These are phyloP conservation scores for Graphilbum fragrans DNA, from an alignment of 2,329 filamentous ascomycete genomes.

Conservation along the genomic window DNA sequence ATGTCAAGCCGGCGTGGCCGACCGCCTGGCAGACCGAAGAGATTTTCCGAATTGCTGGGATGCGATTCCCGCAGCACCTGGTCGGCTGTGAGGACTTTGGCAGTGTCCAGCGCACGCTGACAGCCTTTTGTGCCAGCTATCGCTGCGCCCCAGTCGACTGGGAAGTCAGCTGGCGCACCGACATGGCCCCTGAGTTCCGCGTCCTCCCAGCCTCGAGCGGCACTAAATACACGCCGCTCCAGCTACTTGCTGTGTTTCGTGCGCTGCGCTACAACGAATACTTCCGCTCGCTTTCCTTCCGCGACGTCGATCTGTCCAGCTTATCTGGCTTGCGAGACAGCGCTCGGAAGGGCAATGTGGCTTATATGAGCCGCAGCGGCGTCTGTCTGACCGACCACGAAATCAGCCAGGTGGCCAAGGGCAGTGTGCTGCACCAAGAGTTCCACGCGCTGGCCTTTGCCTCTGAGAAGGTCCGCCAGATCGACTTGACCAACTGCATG, in stretches of 20 bases:
- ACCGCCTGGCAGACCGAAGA: constrained; percentile 36
- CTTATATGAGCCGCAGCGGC: constrained; percentile 41
- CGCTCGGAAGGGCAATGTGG: constrained; percentile 30
- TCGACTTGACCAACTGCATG: constrained; percentile 35
- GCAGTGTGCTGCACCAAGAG: constrained; percentile 41
- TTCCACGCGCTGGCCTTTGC: constrained; percentile 43
- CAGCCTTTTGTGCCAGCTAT: constrained; percentile 42
- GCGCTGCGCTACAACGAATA: constrained; percentile 47
- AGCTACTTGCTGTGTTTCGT: constrained; percentile 43
- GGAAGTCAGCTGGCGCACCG: constrained; percentile 35
- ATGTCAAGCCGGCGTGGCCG: constrained; percentile 46
- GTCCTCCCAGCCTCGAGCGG: constrained; percentile 30
- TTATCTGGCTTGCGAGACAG: constrained; percentile 30
- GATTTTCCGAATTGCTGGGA: constrained; percentile 39
- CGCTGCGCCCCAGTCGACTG: constrained; percentile 36
- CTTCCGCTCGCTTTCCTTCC: constrained; percentile 45
- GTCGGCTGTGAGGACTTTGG: constrained; percentile 41
- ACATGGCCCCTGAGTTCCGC: constrained; percentile 40
- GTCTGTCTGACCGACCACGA: constrained; percentile 35
- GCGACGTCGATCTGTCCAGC: constrained; percentile 34
- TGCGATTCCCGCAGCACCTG: constrained; percentile 39
- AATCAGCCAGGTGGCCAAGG: constrained; percentile 33
- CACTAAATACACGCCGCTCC: constrained; percentile 31
- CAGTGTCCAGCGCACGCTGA: constrained; percentile 39
- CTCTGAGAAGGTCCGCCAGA: constrained; percentile 40